Evolutionary conservation across 2,329 filamentous ascomycete species (phyloP).

Genomic region (Penicillium hordei): DNA sequence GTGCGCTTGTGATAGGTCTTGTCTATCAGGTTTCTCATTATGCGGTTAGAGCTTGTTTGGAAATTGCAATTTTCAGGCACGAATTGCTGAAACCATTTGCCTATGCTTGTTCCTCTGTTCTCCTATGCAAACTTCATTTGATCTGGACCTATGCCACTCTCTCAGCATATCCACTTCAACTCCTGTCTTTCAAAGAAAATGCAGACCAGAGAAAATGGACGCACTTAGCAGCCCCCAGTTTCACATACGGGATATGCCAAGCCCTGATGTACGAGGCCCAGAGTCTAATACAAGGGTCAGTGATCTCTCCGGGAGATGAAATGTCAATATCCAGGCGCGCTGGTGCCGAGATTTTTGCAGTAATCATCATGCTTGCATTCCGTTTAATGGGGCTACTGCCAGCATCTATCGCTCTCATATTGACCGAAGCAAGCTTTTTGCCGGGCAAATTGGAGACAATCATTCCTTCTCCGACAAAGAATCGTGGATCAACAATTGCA

Average conservation of each 20-base stretch:
- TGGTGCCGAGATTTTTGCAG: neutral
- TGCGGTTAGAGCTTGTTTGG: neutral
- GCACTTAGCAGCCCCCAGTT: neutral
- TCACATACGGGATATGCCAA: neutral
- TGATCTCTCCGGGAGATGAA: neutral
- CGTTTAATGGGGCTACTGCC: neutral
- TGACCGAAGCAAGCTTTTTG: neutral
- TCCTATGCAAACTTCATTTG: constrained; percentile 1
- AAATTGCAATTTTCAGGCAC: neutral
- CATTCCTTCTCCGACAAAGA: neutral
- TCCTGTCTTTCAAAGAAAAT: neutral
- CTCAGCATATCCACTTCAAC: neutral
- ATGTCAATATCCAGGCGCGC: neutral
- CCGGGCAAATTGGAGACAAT: neutral
- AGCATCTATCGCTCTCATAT: neutral
- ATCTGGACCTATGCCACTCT: neutral
- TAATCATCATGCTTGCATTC: constrained; percentile 1
- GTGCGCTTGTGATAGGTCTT: neutral
- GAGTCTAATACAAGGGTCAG: neutral
- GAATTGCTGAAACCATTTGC: neutral
- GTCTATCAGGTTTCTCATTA: neutral
- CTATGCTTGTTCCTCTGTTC: neutral
- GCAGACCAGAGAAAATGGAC: neutral
- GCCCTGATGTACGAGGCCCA: neutral
- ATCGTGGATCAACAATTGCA: neutral